Evolutionary conservation across 352 stramenopile species (phyloP).

Genomic region (Phytopythium montanum): DNA sequence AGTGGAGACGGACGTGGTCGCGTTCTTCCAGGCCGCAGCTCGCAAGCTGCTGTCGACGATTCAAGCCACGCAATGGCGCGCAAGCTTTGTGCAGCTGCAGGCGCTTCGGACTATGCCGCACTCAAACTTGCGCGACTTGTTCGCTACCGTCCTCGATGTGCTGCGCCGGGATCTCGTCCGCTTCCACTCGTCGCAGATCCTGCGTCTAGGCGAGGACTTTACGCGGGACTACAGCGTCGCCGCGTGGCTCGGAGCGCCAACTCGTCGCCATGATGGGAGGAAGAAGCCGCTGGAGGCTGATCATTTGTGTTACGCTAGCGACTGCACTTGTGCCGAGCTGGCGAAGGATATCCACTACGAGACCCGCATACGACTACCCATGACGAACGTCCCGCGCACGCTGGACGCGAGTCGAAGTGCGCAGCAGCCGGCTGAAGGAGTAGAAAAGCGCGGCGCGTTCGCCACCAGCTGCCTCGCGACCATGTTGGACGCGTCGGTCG

Average conservation of each 20-base stretch:
- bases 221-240: slow-evolving; percentile 44
- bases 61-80: slow-evolving; percentile 28
- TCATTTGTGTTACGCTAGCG: slow-evolving; percentile 61
- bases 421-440: slow-evolving; percentile 32
- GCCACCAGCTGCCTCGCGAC: slow-evolving; percentile 51
- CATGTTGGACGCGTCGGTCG: slow-evolving; percentile 45
- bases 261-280: slow-evolving; percentile 3
- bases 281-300: not conserved
- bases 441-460: slow-evolving; percentile 55
- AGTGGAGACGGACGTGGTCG: slow-evolving; percentile 50
- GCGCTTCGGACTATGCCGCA: slow-evolving; percentile 21
- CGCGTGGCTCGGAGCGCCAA: slow-evolving; percentile 44
- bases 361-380: slow-evolving; percentile 37
- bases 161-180: slow-evolving; percentile 45
- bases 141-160: slow-evolving; percentile 30
- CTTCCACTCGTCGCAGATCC: slow-evolving; percentile 65
- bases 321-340: slow-evolving; percentile 33
- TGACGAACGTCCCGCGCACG: slow-evolving; percentile 71
- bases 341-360: slow-evolving; percentile 51
- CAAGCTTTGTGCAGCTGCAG: slow-evolving; percentile 47
- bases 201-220: slow-evolving; percentile 64
- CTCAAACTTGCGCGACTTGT: slow-evolving; percentile 33
- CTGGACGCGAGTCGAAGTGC: slow-evolving; percentile 46
- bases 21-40: slow-evolving; percentile 37
- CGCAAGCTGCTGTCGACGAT: slow-evolving; percentile 33